Evolutionary conservation across 208 protist species (phyloP), one percentile per base, ranked within the genome.

Genomic region (Crithidia bombi): DNA sequence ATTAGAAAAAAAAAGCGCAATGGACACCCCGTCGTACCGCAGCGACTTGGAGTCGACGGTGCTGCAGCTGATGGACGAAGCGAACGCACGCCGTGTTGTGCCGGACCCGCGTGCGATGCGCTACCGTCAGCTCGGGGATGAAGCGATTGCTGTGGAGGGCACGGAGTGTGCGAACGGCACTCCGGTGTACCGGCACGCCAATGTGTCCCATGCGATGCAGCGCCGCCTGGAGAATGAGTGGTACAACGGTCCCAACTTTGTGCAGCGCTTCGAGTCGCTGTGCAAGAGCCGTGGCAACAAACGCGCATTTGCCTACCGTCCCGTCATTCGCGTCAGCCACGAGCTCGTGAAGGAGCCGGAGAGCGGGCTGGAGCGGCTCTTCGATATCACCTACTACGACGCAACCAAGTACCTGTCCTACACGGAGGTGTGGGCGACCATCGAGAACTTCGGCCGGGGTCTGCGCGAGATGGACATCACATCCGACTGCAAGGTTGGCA

Each of bases 401-500:
- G 50, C 64, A 2, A 78, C 66, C 35, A 61, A 72, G 44, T 87
- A 82, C 56, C 80, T 95, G 35, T 78, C 74, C 25, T 93, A 92
- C 71, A 57, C 36, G 0, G 36, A 88, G 19, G 57, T 91, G 23
- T 93, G 86, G 87, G 39, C 80, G 10, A 55, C 56, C 25, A 58
- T 96, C n/a, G 52, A 75, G 12, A 61, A 57, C 49, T 86, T 96
- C 36, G 82, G 83, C 19, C 77, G 78, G 30, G 87, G 90, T 19
- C 65, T 96, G n/a, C 33, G 33, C 15, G 73, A 86, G 65, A 43
- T 91, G 58, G 84, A 83, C 14, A 43, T 92, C 2, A 0, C 38
- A 28, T 56, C 63, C 23, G 75, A 78, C 57, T 65, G 65, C 30
- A 66, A 57, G 36, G 63, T 96, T 32, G 87, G 78, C 9, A 66